Evolutionary conservation across 2,329 filamentous ascomycete genomes (phyloP), one percentile per base, ranked within the genome.

Genomic region (Leptosphaerulina australis): DNA sequence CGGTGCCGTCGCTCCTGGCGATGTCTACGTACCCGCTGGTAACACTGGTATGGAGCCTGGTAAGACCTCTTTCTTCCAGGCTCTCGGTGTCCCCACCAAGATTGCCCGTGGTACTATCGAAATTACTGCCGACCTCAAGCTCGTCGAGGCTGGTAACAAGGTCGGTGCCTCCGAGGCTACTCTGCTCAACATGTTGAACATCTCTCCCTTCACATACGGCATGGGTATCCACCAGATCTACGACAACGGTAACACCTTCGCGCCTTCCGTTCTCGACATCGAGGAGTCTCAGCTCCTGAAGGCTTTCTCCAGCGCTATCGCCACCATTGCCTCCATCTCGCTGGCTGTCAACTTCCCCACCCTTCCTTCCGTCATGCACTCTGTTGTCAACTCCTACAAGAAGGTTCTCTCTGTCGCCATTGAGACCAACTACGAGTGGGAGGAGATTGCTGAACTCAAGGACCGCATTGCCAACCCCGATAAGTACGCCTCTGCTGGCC

Each of bases 31-130:
- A 67, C 94, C 94, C 66, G 94, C 92, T 69, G 94, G 94, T 81
- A 99, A 99, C 89, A 99, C 94, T 74, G 94, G 94, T 83, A 99
- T 99, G 94, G 94, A 99, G 81, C 95, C 94, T 77, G 95, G 95
- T 80, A 99, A 99, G 90, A 99, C 94, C 75, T 97, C 94, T 77
- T 99, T 99, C 91, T 99, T 99, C 92, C 94, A 99, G 88, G 94
- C 94, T 74, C 94, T 99, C 81, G 93, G 93, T 91, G 91, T 99
- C 77, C 94, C 94, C 76, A 99, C 94, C 86, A 99, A 99, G 91
- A 99, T 99, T 82, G 94, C 94, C 77, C 94, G 94, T 96, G 95
- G 94, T 95, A 99, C 94, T 82, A 99, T 99, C 82, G 94, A 99
- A 90, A 99, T 99, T 76, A 97, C 92, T 62, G 83, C 87, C 72